phyloP scores from a whole-genome alignment of 768 basidiomycete genomes.

The Suillus decipiens region DNA sequence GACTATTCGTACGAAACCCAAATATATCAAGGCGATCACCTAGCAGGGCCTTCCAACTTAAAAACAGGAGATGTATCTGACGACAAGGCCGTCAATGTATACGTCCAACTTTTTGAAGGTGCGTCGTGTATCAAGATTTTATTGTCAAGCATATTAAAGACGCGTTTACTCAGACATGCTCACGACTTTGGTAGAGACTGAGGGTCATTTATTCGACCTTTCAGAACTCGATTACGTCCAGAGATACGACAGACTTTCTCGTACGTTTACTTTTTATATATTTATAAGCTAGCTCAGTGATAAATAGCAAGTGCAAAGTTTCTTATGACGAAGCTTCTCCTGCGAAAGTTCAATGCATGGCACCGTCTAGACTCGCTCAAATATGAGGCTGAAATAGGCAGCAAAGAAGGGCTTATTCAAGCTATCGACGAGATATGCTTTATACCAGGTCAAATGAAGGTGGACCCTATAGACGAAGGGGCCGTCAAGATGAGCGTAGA shows the following conservation, averaged over 20 bases:
- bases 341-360: conserved; percentile 60
- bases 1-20: conserved; percentile 15
- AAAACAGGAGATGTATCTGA: conserved; percentile 2
- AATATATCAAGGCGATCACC: conserved; percentile 10
- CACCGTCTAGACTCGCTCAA: conserved; percentile 48
- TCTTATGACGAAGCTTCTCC: conserved; percentile 61
- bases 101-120: conserved; percentile 36
- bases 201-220: conserved; percentile 51
- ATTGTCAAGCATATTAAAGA: background rate
- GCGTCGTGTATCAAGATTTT: background rate
- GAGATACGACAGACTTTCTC: conserved; percentile 45
- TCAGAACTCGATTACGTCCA: conserved; percentile 48
- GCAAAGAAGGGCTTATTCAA: conserved; percentile 32
- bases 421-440: conserved; percentile 49
- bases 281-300: conserved; percentile 13
- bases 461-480: conserved; percentile 7
- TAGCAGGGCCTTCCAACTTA: conserved; percentile 10
- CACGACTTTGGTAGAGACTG: conserved; percentile 47
- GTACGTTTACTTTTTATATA: conserved; percentile 38
- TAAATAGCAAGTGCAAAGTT: conserved; percentile 55
- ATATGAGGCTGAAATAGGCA: conserved; percentile 45
- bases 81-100: conserved; percentile 17
- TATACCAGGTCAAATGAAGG: conserved; percentile 5
- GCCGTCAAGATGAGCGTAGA: background rate
- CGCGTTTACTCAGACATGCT: conserved; percentile 52